Conservation (phyloP, 495 filamentous ascomycete genomes). For the Pyrenula aspistea region DNA sequence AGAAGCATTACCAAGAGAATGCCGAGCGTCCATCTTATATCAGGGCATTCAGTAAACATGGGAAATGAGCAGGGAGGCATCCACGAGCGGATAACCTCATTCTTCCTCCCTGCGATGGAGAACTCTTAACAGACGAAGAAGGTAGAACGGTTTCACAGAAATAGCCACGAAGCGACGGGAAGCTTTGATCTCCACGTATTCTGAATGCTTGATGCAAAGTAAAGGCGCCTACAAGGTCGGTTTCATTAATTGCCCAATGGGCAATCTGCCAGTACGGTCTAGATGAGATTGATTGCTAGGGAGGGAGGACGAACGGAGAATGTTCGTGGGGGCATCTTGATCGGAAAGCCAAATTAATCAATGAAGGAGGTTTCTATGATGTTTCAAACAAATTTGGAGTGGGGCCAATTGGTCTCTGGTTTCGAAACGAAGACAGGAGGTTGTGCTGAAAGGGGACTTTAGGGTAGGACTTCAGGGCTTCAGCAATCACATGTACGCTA, state of each 20-base stretch:
- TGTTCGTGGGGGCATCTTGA: neutral
- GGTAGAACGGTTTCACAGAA: neutral
- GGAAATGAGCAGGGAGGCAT: neutral
- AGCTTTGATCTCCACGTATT: neutral
- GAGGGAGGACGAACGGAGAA: neutral
- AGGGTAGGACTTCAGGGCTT: neutral
- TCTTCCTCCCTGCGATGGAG: neutral
- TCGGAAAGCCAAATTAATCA: neutral
- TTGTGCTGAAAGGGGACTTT: neutral
- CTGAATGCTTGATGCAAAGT: neutral
- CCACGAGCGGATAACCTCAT: neutral
- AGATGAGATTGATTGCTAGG: neutral
- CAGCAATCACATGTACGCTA: neutral
- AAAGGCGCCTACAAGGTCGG: neutral
- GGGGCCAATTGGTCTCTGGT: too few species aligned
- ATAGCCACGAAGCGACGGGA: neutral
- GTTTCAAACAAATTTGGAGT: neutral
- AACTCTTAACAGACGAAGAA: neutral
- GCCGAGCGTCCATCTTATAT: neutral
- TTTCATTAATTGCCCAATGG: neutral
- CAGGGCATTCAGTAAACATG: neutral
- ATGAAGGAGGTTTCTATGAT: neutral
- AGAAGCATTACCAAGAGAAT: neutral
- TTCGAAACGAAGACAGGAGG: too few species aligned
- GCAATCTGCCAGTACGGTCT: neutral